Conservation (phyloP, 2,329 filamentous ascomycete genomes). For the Talaromyces sp. region DNA sequence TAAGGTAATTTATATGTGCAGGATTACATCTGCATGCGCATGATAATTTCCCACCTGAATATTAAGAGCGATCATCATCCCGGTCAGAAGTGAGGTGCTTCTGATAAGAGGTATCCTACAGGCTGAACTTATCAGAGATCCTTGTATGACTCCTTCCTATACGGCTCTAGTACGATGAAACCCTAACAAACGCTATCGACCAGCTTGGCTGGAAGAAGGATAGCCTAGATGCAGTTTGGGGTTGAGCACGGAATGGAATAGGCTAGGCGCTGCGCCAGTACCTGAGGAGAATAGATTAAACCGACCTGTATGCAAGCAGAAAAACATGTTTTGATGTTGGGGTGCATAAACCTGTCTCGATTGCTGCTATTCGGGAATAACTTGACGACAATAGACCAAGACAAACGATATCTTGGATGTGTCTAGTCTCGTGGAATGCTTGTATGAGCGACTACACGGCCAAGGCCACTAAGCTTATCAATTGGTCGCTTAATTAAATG, state of each 20-base stretch:
- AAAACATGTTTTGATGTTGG: not conserved
- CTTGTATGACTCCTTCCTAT: slow-evolving; percentile 33
- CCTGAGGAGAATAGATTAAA: not conserved
- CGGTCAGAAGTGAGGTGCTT: not conserved
- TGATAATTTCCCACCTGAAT: not conserved
- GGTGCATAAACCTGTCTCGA: not conserved
- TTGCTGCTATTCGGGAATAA: not conserved
- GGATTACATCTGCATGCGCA: not conserved
- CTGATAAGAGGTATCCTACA: not conserved
- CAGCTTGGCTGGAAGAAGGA: not conserved
- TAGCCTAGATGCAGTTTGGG: not conserved
- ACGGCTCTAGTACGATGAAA: slow-evolving; percentile 6
- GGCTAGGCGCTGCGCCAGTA: not conserved
- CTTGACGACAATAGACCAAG: not conserved
- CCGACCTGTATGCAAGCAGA: not conserved
- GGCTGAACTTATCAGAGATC: not conserved
- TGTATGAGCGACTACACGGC: not conserved
- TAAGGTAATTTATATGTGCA: not conserved
- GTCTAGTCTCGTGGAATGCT: not conserved
- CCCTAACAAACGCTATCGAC: slow-evolving; percentile 1
- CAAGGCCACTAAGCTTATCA: not conserved
- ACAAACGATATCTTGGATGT: not conserved
- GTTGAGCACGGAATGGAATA: not conserved
- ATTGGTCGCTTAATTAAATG: not conserved
- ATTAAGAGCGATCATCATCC: not conserved